These are phyloP conservation scores for Yamadazyma atmosphaerica DNA, from an alignment of 1,139 yeast species.

Conservation along the genomic window DNA sequence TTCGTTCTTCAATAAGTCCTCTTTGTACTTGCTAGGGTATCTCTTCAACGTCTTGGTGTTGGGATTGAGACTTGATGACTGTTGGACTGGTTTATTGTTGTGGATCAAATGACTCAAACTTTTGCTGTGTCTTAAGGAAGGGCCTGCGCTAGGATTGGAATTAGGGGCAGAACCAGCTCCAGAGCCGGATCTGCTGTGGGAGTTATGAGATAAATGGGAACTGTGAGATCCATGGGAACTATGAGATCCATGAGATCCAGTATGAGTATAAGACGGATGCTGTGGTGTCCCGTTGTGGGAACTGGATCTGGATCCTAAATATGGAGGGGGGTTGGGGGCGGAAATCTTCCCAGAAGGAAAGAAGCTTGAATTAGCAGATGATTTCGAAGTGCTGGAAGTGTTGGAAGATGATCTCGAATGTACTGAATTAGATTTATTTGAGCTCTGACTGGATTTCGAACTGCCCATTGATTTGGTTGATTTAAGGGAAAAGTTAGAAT, in stretches of 20 bases:
- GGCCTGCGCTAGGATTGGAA: too few relatives aligned
- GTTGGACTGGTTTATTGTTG: conserved; percentile 3
- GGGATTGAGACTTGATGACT: conserved; percentile 3
- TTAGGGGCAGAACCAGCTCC: neutral
- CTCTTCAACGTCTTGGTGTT: conserved; percentile 6
- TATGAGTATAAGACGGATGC: neutral
- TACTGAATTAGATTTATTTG: conserved; percentile 7
- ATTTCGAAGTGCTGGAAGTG: conserved; percentile 10
- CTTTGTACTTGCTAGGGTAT: conserved; percentile 12
- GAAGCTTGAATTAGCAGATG: conserved; percentile 5
- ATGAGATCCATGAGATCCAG: neutral
- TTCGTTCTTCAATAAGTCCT: conserved; percentile 14
- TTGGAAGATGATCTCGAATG: conserved; percentile 15
- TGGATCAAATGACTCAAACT: conserved; percentile 11
- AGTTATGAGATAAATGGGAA: neutral
- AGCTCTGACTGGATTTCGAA: conserved; percentile 6
- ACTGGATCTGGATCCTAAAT: neutral
- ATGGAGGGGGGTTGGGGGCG: neutral
- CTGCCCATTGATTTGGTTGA: conserved; percentile 9
- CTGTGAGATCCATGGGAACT: neutral
- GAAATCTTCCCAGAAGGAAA: conserved; percentile 3
- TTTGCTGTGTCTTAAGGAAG: conserved; percentile 10
- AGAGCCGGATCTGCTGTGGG: conserved; percentile 3
- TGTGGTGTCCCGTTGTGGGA: neutral
- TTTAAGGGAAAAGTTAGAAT: conserved; percentile 13